phyloP scores from a whole-genome alignment of 1,284 basidiomycete species.

The Cutaneotrichosporon spelunceum region DNA sequence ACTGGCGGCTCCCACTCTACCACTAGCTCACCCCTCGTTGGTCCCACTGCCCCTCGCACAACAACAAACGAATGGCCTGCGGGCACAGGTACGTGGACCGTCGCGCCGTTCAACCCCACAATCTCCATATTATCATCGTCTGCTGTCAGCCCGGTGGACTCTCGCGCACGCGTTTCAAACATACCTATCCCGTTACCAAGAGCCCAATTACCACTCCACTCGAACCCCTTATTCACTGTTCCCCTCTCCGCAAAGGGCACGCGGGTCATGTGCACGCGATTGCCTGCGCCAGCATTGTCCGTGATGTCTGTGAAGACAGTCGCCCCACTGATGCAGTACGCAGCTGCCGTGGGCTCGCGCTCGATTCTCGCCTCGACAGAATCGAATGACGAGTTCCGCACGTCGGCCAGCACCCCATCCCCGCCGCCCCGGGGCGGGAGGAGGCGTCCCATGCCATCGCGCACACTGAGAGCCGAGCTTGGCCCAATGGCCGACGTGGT shows the following conservation, averaged over 20 bases:
- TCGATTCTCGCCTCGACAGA: background rate
- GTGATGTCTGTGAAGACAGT: background rate
- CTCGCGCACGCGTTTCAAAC: background rate
- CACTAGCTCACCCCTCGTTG: background rate
- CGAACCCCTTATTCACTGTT: background rate
- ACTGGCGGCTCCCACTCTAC: slow-evolving; percentile 1
- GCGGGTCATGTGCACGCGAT: background rate
- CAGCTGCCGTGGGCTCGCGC: background rate
- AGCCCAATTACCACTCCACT: background rate
- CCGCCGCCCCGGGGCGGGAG: background rate
- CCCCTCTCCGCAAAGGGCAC: background rate
- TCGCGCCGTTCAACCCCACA: background rate
- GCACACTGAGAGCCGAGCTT: background rate
- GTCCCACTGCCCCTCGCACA: background rate
- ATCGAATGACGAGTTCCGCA: background rate
- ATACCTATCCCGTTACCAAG: background rate
- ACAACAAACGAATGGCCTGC: background rate
- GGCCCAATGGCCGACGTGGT: background rate
- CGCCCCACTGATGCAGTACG: background rate
- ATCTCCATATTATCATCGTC: background rate
- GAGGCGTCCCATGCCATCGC: background rate
- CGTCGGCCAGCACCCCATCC: background rate
- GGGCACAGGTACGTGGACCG: background rate
- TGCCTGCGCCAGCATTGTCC: background rate
- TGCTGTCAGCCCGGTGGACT: background rate